Evolutionary conservation across 176 grass and related monocot genomes (phyloP), one percentile per base, ranked within the genome.

Genomic region (Triticum urartu): DNA sequence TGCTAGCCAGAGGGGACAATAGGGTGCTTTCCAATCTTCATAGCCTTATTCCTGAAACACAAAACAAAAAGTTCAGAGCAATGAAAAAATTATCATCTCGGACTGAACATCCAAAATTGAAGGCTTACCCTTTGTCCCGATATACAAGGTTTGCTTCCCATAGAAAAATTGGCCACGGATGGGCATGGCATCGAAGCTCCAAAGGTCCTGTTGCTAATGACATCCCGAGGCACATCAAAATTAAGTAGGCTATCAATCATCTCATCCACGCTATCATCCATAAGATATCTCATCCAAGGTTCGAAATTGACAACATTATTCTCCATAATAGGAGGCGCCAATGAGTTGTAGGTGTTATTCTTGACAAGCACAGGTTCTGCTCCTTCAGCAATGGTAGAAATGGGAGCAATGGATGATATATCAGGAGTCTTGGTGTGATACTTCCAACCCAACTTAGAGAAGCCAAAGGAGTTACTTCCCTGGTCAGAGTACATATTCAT

Each of bases 161-260:
- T 81, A 85, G 39, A 81, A 91, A 47, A 88, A 84, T 69, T 88
- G 68, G 0, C 47, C 36, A 18, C 26, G 7, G 2, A 87, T 75
- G 75, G 81, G 88, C 70, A 98, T 82, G 82, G 92, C 90, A 82
- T 87, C 82, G 15, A 98, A 98, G 88, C 94, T 94, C 94, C 93
- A 95, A 22, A 98, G 87, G 70, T 91, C 90, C 86, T 87, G 60
- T 68, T 79, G 73, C 59, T 65, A 22, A 69, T 42, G 39, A 48
- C 84, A 83, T 95, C 92, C 34, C 91, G 81, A 62, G 81, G 68
- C 61, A 72, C 84, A 73, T 91, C 88, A 75, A 59, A 50, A 68
- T 72, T 89, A n/a, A 92, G 78, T 80, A 98, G 58, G 86, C 66
- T 87, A 36, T 94, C 92, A 43, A 93, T 81, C 5, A 86, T 81